Evolutionary conservation across 306 rosid species (phyloP).

Genomic region (Notholithocarpus densiflorus): DNA sequence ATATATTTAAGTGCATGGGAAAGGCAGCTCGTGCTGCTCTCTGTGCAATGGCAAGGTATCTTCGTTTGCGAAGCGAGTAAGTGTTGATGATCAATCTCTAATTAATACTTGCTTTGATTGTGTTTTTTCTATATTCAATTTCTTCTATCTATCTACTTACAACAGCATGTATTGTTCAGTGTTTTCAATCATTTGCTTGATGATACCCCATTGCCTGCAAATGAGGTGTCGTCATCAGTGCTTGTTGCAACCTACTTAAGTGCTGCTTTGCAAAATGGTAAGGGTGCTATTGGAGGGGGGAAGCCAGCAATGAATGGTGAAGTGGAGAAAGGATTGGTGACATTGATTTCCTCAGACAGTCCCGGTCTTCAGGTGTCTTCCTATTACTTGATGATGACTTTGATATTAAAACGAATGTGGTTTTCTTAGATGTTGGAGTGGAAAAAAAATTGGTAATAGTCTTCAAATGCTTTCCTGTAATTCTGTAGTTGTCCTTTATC

Average conservation of each 20-base stretch:
- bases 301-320: conserved; percentile 74
- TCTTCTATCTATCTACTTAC: conserved; percentile 20
- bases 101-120: neutral
- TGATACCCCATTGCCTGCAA: conserved; percentile 85
- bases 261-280: conserved; percentile 61
- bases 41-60: conserved; percentile 85
- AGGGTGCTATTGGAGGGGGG: conserved; percentile 76
- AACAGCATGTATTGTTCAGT: conserved; percentile 47
- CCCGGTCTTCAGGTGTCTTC: conserved; percentile 90
- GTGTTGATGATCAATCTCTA: conserved; percentile 31
- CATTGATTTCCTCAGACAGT: conserved; percentile 77
- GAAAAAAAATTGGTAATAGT: neutral
- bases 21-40: conserved; percentile 78
- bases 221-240: conserved; percentile 86
- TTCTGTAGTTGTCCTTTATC: neutral
- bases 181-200: conserved; percentile 88
- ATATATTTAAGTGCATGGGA: conserved; percentile 90
- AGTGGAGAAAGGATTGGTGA: conserved; percentile 89
- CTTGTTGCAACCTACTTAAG: conserved; percentile 72
- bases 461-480: neutral
- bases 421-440: neutral
- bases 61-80: conserved; percentile 96
- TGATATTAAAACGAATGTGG: neutral
- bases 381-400: conserved; percentile 23
- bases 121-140: conserved; percentile 1